These are phyloP conservation scores for Pseudocohnilembus persalinus DNA, from an alignment of 169 alveolate species.

Conservation along the genomic window DNA sequence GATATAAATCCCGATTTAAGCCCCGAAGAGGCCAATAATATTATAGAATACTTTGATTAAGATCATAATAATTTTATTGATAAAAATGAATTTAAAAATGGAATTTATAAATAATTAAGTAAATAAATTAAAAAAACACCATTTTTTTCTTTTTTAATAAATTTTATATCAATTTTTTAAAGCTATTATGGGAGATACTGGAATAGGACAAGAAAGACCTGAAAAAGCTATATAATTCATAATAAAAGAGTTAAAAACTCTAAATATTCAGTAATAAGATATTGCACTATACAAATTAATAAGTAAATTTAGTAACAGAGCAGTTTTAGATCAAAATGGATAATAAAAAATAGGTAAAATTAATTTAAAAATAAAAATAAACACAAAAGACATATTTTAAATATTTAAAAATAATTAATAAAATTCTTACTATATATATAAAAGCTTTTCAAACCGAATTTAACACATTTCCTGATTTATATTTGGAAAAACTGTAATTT, in stretches of 20 bases:
- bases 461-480: neutral
- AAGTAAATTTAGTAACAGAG: too few relatives aligned
- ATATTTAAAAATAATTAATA: too few relatives aligned
- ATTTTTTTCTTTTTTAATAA: too few relatives aligned
- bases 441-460: neutral
- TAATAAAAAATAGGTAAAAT: too few relatives aligned
- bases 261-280: neutral
- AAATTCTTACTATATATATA: too few relatives aligned
- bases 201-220: neutral
- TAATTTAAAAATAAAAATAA: too few relatives aligned
- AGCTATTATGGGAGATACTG: neutral
- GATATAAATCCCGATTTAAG: neutral
- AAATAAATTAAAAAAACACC: too few relatives aligned
- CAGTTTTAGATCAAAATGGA: too few relatives aligned
- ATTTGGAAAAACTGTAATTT: neutral
- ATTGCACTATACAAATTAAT: neutral
- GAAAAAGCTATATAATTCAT: neutral
- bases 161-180: too few relatives aligned
- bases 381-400: too few relatives aligned
- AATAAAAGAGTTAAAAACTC: neutral
- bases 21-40: neutral
- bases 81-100: neutral
- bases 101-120: neutral
- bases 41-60: neutral
- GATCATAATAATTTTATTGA: neutral